Percentiles rank a stretch among this genome's conserved stretches.
phyloP scores from a whole-genome alignment of 768 basidiomycete species.

The Megacollybia marginata region DNA sequence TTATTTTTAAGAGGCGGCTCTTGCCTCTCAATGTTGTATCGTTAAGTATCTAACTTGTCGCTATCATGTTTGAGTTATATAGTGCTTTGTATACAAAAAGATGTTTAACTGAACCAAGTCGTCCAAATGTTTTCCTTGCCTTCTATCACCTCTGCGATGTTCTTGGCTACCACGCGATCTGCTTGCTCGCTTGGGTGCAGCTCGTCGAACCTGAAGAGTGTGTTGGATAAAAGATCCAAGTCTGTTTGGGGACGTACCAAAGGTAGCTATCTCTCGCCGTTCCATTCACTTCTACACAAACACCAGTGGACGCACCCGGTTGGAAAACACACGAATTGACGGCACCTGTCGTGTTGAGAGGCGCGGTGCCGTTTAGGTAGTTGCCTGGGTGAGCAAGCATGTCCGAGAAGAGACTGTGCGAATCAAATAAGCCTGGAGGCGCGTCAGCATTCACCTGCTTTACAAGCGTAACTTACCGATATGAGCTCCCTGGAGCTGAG shows the following conservation, averaged over 20 bases:
- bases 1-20: conserved; percentile 6
- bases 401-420: conserved; percentile 52
- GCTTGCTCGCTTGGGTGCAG: conserved; percentile 39
- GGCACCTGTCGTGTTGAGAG: conserved; percentile 49
- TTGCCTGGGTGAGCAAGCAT: conserved; percentile 41
- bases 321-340: conserved; percentile 41
- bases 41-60: too few relatives aligned
- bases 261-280: conserved; percentile 38
- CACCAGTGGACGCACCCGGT: conserved; percentile 19
- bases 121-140: conserved; percentile 30
- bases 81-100: too few relatives aligned
- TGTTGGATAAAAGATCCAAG: conserved; percentile 1
- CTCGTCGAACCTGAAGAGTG: conserved; percentile 28
- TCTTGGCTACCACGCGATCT: conserved; percentile 35
- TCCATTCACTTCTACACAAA: conserved; percentile 26
- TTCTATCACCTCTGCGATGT: conserved; percentile 31
- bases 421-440: conserved; percentile 48
- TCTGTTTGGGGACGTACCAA: conserved; percentile 26
- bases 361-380: conserved; percentile 60
- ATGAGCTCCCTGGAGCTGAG: conserved; percentile 43
- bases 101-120: conserved; percentile 30
- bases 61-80: too few relatives aligned
- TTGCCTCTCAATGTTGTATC: neutral
- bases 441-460: neutral
- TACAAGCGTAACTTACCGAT: conserved; percentile 34